A percentile compares a stretch with the other conserved stretches of the same genome.
Conservation (phyloP, 2,329 filamentous ascomycete species). For the Arachnomyces sp. region DNA sequence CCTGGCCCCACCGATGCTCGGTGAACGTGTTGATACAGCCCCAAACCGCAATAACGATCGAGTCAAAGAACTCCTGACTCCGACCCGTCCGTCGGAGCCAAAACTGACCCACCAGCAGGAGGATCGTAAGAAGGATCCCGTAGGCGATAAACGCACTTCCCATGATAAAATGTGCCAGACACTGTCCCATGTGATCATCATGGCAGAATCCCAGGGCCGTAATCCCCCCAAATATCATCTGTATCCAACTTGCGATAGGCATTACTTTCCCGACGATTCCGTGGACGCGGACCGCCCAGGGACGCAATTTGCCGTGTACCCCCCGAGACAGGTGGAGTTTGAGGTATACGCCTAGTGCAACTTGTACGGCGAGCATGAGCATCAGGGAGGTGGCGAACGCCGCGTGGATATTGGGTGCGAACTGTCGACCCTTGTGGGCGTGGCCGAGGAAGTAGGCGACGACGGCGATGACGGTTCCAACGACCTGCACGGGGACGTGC, state of each 20-base stretch:
- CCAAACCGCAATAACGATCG: conserved; percentile 83
- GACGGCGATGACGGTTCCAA: conserved; percentile 67
- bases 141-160: conserved; percentile 93
- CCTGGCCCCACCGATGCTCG: conserved; percentile 84
- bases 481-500: conserved; percentile 83
- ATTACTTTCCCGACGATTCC: conserved; percentile 78
- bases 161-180: conserved; percentile 97
- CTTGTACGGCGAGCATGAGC: conserved; percentile 67
- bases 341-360: conserved; percentile 76
- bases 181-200: conserved; percentile 84
- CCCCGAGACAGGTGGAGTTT: conserved; percentile 83
- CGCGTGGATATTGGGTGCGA: conserved; percentile 71
- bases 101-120: conserved; percentile 78
- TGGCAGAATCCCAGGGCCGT: conserved; percentile 88
- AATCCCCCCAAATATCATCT: conserved; percentile 95
- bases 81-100: conserved; percentile 77
- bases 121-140: conserved; percentile 75
- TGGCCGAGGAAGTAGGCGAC: conserved; percentile 89
- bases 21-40: conserved; percentile 98
- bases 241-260: conserved; percentile 79
- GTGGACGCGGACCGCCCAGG: conserved; percentile 63
- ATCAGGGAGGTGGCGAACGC: conserved; percentile 74
- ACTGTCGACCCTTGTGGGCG: conserved; percentile 80
- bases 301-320: conserved; percentile 69
- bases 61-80: conserved; percentile 96